Base-by-base conservation (phyloP, 345 rosid species). In the Eucalyptus virginea region DNA sequence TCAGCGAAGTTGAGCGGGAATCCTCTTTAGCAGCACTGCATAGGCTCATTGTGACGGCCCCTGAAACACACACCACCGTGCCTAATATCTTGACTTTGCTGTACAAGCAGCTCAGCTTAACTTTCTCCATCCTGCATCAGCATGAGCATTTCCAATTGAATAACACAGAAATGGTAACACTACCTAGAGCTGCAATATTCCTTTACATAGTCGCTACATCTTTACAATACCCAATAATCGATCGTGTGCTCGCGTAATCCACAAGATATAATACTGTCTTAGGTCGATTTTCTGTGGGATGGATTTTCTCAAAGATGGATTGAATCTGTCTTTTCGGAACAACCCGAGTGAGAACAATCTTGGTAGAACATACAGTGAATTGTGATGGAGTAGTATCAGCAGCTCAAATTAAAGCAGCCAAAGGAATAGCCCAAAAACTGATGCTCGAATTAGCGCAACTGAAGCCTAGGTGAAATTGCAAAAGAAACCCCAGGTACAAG, bases 1-100 rank as follows among this genome's bases (percentile, higher is more conserved):
- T 81, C 56, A 65, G 16, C n/a, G 91, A 51, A 87, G 92, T 51
- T 87, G 77, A 50, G 15, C 80, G 32, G 11, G 47, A 50, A 5
- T 81, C 87, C 88, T 92, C 94, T 37, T 88, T 89, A 8, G 87
- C 88, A 13, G 92, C 85, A 30, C 96, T 89, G 91, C 97, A 96
- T 56, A 98, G 88, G 94, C 99, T 96, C 97, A 96, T 96, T 42
- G 93, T 86, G 48, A 97, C 58, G 37, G 99, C 99, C 8, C 99
- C 99, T 47, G 90, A 88, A 45, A 96, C 98, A 88, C 99, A 96
- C 80, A 98, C 67, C 49, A 95, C 88, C 17, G 99, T 96, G 54
- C 99, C 99, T 77, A 93, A 89, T 83, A 98, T 92, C 93, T 98
- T 97, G 81, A 95, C 92, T 93, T 95, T 96, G 94, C 99, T 96